phyloP scores from a whole-genome alignment of 306 rosid genomes.

The Cucurbita maxima region DNA sequence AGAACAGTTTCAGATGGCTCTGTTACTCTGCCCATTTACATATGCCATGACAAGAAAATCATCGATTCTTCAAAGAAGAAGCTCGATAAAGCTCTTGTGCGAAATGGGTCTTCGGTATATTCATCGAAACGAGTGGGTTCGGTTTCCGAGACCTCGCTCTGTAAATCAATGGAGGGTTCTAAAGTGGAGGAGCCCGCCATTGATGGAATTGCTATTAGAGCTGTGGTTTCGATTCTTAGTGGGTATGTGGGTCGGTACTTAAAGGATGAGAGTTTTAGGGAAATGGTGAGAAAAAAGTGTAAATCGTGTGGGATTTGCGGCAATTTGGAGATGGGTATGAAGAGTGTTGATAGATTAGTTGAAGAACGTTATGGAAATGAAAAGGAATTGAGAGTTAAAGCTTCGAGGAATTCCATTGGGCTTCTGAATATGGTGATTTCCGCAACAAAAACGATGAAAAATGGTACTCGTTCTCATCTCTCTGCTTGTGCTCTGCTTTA shows the following conservation, averaged over 20 bases:
- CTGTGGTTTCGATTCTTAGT: conserved; percentile 50
- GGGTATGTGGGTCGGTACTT: conserved; percentile 48
- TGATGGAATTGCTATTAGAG: conserved; percentile 46
- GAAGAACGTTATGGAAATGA: conserved; percentile 16
- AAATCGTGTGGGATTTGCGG: conserved; percentile 26
- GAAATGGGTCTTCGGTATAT: conserved; percentile 22
- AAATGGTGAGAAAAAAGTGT: conserved; percentile 32
- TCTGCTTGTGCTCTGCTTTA: conserved; percentile 71
- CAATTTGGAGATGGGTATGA: conserved; percentile 32
- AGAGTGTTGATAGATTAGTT: conserved; percentile 39
- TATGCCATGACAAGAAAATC: conserved; percentile 26
- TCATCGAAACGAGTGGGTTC: conserved; percentile 28
- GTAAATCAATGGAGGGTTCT: conserved; percentile 26
- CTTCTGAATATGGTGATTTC: conserved; percentile 40
- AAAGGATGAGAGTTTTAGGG: conserved; percentile 39
- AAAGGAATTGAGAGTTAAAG: conserved; percentile 24
- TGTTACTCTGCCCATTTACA: conserved; percentile 19
- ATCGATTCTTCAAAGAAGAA: conserved; percentile 16
- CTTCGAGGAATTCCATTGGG: conserved; percentile 26
- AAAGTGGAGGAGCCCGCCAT: conserved; percentile 31
- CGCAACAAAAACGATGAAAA: conserved; percentile 6
- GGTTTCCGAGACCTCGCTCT: conserved; percentile 20
- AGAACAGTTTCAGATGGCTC: conserved; percentile 13
- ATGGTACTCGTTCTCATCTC: conserved; percentile 28
- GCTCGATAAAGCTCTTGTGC: background rate